These are phyloP conservation scores for Raffaelea albimanens DNA, from an alignment of 2,329 filamentous ascomycete genomes.

Conservation along the genomic window DNA sequence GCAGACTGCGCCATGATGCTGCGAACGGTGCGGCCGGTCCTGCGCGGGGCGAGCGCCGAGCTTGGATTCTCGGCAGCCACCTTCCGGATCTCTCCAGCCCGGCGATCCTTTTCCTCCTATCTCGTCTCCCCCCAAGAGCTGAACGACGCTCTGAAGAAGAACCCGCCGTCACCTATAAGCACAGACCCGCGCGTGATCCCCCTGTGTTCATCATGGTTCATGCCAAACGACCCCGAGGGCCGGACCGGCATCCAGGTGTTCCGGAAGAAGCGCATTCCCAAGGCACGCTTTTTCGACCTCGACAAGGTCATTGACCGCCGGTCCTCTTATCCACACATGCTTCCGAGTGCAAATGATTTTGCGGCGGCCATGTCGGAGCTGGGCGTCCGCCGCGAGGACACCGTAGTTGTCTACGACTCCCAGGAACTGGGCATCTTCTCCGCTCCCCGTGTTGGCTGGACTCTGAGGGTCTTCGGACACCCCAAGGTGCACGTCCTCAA, in stretches of 20 bases:
- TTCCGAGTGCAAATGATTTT: slow-evolving; percentile 73
- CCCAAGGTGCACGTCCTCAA: slow-evolving; percentile 81
- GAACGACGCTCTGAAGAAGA: slow-evolving; percentile 70
- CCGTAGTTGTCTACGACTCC: slow-evolving; percentile 87
- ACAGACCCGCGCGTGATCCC: slow-evolving; percentile 77
- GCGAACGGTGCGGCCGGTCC: slow-evolving; percentile 29
- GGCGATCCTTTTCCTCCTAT: slow-evolving; percentile 64
- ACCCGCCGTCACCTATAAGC: slow-evolving; percentile 68
- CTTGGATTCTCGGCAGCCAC: slow-evolving; percentile 19
- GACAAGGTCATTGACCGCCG: slow-evolving; percentile 82
- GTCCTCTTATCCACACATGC: slow-evolving; percentile 93
- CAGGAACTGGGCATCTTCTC: slow-evolving; percentile 90
- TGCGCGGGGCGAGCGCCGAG: slow-evolving; percentile 27
- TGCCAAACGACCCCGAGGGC: slow-evolving; percentile 69
- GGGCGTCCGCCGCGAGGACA: slow-evolving; percentile 79
- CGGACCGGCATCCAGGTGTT: slow-evolving; percentile 75
- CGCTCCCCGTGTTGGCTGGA: slow-evolving; percentile 91
- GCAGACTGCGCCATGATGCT: slow-evolving; percentile 12
- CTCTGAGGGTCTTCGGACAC: slow-evolving; percentile 82
- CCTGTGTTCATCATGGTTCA: slow-evolving; percentile 89
- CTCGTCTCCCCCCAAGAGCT: slow-evolving; percentile 80
- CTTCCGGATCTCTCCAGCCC: slow-evolving; percentile 19
- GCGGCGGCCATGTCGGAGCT: slow-evolving; percentile 80
- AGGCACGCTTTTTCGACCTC: slow-evolving; percentile 90
- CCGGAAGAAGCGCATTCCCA: slow-evolving; percentile 73